Base-by-base conservation (phyloP, 306 rosid genomes). In the Begonia masoniana region DNA sequence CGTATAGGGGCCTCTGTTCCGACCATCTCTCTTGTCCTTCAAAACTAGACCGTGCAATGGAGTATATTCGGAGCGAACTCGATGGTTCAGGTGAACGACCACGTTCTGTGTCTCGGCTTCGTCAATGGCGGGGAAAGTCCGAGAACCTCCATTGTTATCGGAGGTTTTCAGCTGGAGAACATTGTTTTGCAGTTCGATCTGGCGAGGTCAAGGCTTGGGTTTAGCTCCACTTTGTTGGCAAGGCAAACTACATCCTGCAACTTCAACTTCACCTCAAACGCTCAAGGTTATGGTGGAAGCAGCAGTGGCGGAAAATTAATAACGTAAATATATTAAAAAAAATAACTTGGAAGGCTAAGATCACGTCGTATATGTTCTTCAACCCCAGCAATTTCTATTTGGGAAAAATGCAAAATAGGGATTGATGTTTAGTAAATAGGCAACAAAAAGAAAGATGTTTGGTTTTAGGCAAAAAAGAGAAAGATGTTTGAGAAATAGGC, bases 71-170 rank as follows among this genome's bases (percentile, higher is more conserved):
- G 83, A 0, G 71, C 87, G 5, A 83, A 87, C 2, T 76, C 85
- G 1, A 76, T 83, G 96, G 84, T 78, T 6, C 53, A 26, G 7
- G 21, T 80, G 23, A 17, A 13, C 5, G 43, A 58, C 0, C 71
- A 75, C 15, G 82, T 78, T 8, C 10, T 75, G 55, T 81, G 91
- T 36, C 66, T 83, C 48, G 85, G 83, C 4, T 78, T 81, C 41
- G 77, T 83, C 10, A 75, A 81, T 55, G 82, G 75, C 2, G 93
- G 88, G 19, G 54, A 55, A 0, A 15, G 52, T 35, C 67, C 74
- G 10, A 60, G 63, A 43, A 76, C 86, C 15, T 59, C 83, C 2
- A 78, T 87, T 43, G 76, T 72, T 10, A 80, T 87, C 9, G 84
- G 84, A 11, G 78, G 74, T 2, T 68, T 67, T 54, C 82, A 78